Evolutionary conservation across 768 basidiomycete genomes (phyloP).

Genomic region (Naganishia onofrii): DNA sequence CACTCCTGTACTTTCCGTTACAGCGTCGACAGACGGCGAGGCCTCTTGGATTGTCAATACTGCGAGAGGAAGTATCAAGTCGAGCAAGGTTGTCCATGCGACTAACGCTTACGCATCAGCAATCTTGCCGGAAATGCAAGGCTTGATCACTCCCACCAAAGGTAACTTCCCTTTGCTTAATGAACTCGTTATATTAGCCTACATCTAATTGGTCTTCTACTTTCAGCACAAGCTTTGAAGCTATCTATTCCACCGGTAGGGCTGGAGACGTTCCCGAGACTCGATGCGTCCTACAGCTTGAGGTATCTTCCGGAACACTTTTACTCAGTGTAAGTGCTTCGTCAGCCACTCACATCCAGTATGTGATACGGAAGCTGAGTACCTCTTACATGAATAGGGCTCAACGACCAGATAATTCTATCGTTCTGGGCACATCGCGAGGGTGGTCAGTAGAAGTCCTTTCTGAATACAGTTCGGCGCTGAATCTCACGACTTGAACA

Average conservation of each 20-base stretch:
- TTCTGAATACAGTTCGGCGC: no score
- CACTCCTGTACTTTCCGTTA: constrained; percentile 63
- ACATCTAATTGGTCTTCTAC: background rate
- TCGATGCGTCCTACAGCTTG: constrained; percentile 35
- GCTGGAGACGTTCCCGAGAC: constrained; percentile 33
- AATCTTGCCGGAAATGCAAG: constrained; percentile 66
- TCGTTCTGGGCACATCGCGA: constrained; percentile 38
- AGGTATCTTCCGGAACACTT: constrained; percentile 38
- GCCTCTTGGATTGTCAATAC: constrained; percentile 62
- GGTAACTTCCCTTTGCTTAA: constrained; percentile 15
- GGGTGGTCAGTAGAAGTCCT: constrained; percentile 32
- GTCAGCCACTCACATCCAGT: background rate
- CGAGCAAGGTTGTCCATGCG: constrained; percentile 72
- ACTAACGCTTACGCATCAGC: constrained; percentile 80
- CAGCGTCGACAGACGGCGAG: constrained; percentile 40
- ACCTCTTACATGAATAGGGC: constrained; percentile 23
- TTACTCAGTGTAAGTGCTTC: constrained; percentile 35
- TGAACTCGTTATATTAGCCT: background rate
- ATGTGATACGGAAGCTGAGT: background rate
- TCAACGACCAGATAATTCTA: constrained; percentile 39
- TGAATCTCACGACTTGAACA: background rate
- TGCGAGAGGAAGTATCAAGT: constrained; percentile 63
- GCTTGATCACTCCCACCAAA: constrained; percentile 38
- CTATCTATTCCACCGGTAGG: constrained; percentile 38
- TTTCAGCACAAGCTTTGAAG: constrained; percentile 38